Conservation (phyloP, 1,284 basidiomycete species). For the Cutaneotrichosporon daszewskae region DNA sequence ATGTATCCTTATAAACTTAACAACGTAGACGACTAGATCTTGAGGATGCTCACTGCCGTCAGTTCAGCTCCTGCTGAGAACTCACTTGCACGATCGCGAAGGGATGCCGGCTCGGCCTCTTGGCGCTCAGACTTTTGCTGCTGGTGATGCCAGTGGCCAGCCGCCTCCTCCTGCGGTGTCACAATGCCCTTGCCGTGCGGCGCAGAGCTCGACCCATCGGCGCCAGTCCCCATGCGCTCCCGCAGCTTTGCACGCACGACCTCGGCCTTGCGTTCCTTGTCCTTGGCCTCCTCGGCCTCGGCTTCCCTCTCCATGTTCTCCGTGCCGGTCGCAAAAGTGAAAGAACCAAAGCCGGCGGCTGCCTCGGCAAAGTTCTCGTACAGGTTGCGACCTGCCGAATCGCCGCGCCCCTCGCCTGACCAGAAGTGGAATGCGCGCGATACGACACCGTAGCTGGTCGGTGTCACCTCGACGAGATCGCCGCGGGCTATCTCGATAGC, state of each 20-base stretch:
- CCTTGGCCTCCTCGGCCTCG: conserved; percentile 39
- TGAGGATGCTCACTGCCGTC: conserved; percentile 15
- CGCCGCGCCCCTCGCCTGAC: conserved; percentile 50
- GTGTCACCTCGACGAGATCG: conserved; percentile 81
- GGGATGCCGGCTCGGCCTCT: background rate
- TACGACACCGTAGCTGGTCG: conserved; percentile 82
- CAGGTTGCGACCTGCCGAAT: conserved; percentile 42
- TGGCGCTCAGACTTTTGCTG: conserved; percentile 7
- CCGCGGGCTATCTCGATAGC: conserved; percentile 91
- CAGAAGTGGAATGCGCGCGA: conserved; percentile 87
- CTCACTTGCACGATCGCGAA: conserved; percentile 13
- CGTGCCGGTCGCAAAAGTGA: conserved; percentile 38
- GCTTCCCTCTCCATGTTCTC: conserved; percentile 44
- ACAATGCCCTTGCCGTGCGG: conserved; percentile 16
- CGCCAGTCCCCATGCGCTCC: conserved; percentile 13
- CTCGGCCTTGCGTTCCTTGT: conserved; percentile 29
- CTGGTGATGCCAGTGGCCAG: background rate
- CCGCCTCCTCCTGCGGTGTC: conserved; percentile 4
- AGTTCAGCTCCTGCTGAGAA: background rate
- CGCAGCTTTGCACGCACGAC: conserved; percentile 18
- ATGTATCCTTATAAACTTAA: too few relatives aligned
- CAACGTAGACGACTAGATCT: conserved; percentile 12
- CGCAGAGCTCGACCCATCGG: conserved; percentile 26
- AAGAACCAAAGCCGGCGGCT: conserved; percentile 30
- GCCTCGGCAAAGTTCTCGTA: conserved; percentile 50